Base-by-base conservation (phyloP, 2,329 filamentous ascomycete species). In the Diaporthe ilicicola region DNA sequence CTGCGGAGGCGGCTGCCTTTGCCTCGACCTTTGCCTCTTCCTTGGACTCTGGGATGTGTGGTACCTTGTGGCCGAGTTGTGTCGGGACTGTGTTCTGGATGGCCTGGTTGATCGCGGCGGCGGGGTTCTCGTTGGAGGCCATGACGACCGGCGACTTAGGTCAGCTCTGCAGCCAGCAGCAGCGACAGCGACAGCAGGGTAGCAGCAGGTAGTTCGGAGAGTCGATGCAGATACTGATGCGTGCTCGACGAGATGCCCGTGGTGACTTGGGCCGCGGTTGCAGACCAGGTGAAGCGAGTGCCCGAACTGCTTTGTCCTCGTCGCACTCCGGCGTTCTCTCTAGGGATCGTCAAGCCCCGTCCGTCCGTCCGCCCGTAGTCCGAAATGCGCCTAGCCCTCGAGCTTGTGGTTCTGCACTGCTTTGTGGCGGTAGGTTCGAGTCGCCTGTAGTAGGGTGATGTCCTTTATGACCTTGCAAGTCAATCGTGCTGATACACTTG, bases 41-140 rank as follows among this genome's bases (percentile, higher is more conserved):
- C 75, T 82, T 82, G 71, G 79, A 79, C 75, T 85, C 82, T 69
- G 85, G 81, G 42, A 85, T 79, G 76, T 82, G 83, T 32, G 85
- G 84, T 32, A 84, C 74, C 73, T 80, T 79, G 71, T 79, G 76
- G 72, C 79, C 77, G 74, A 85, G 78, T 67, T 81, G 77, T 32
- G 76, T 73, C 1, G 80, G 80, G 17, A 81, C 76, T 29, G 74
- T 73, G 19, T 75, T 74, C 37, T 80, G 79, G 54, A 81, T 73
- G 71, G 79, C 78, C 67, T 75, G 70, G 78, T 80, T 81, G 71
- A 80, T 74, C 68, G 76, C 56, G 32, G 74, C 72, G 46, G 77
- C 80, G 22, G 82, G 34, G 54, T 73, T 71, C 3, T 72, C 65
- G 39, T 62, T 69, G 51, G 70, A 50, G 34, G 69, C 55, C 62